Evolutionary conservation across 352 stramenopile species (phyloP).

Genomic region (Ophiocytium majus): DNA sequence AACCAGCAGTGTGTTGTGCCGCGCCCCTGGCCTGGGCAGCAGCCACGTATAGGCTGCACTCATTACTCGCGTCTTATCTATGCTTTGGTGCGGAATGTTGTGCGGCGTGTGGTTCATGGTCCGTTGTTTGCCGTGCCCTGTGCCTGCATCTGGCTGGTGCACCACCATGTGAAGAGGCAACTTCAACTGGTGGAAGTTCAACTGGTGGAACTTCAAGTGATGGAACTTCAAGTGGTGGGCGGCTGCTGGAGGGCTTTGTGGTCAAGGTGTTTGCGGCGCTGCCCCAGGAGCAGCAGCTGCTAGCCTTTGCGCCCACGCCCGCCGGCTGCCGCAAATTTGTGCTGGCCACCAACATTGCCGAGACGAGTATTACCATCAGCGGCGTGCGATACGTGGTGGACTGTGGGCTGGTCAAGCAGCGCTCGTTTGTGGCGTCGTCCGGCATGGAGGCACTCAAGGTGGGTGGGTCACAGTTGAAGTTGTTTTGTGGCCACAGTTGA

Average conservation of each 20-base stretch:
- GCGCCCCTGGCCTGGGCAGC: no score
- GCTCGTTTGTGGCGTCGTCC: conserved; percentile 20
- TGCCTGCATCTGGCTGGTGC: not conserved
- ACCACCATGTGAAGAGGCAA: not conserved
- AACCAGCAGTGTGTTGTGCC: no score
- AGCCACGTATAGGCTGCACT: no score
- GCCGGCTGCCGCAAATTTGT: conserved; percentile 45
- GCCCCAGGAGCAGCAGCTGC: conserved; percentile 86
- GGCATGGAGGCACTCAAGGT: conserved; percentile 28
- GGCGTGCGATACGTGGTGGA: conserved; percentile 88
- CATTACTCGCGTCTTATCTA: no score
- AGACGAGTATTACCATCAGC: conserved; percentile 92
- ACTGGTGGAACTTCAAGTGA: not conserved
- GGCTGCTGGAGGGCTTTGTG: conserved; percentile 60
- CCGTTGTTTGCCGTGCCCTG: not conserved
- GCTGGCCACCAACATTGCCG: conserved; percentile 88
- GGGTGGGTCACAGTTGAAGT: not conserved
- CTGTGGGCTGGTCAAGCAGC: conserved; percentile 82
- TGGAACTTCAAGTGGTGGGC: not conserved
- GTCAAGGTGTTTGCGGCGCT: conserved; percentile 93
- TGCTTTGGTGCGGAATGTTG: no score
- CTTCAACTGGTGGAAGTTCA: not conserved
- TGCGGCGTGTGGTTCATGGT: no score
- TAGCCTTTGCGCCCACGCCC: conserved; percentile 74
- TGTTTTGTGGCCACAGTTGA: not conserved